Percentiles rank a stretch among this genome's conserved stretches.
phyloP scores from a whole-genome alignment of 768 basidiomycete species.

The Scleroderma bovista region DNA sequence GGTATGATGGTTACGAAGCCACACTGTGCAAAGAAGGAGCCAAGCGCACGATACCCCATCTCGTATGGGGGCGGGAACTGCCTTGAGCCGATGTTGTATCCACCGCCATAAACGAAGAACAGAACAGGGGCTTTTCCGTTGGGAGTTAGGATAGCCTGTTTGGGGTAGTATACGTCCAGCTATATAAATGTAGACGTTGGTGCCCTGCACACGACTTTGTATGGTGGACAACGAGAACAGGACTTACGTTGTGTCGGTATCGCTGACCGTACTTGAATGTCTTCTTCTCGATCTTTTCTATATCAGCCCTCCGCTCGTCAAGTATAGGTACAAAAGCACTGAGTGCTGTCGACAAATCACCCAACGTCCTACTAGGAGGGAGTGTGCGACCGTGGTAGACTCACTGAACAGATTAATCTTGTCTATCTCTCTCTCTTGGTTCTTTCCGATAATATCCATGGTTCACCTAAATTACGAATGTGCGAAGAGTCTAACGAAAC shows the following conservation, averaged over 20 bases:
- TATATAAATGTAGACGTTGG: conserved; percentile 16
- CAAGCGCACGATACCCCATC: conserved; percentile 52
- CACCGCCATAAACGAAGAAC: conserved; percentile 65
- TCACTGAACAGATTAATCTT: conserved; percentile 33
- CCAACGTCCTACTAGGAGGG: background rate
- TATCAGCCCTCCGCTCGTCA: conserved; percentile 40
- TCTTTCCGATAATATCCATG: conserved; percentile 35
- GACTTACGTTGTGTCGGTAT: conserved; percentile 35
- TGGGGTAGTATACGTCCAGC: conserved; percentile 67
- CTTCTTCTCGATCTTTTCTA: conserved; percentile 42
- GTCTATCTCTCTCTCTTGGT: conserved; percentile 26
- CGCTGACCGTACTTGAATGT: conserved; percentile 51
- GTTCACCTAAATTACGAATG: too few relatives aligned
- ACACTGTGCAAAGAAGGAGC: conserved; percentile 52
- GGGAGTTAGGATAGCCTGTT: conserved; percentile 18
- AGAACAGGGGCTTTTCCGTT: conserved; percentile 42
- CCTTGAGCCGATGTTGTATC: conserved; percentile 50
- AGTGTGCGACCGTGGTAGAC: conserved; percentile 8
- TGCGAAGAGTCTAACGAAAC: too few relatives aligned
- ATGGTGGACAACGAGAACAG: too few relatives aligned
- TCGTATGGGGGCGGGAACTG: conserved; percentile 41
- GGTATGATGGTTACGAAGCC: conserved; percentile 63
- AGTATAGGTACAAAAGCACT: conserved; percentile 46
- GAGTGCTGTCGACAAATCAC: conserved; percentile 32
- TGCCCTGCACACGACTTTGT: background rate